Percentiles rank a stretch among this genome's conserved stretches.
Conservation (phyloP, 139 green algal species). For the Chlorella sp. region DNA sequence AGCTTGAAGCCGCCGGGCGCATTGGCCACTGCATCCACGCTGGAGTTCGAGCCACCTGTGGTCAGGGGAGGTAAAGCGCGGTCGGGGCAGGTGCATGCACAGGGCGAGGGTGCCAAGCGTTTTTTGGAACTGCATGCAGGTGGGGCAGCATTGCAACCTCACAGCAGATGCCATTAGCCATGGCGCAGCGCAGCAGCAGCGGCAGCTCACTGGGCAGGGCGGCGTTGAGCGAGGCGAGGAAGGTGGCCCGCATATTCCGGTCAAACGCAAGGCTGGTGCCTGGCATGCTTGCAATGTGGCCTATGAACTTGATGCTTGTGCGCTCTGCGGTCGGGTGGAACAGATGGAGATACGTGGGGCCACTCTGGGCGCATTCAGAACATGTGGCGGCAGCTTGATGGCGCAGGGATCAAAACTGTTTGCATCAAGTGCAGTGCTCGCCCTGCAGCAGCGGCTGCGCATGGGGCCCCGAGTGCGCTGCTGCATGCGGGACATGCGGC, state of each 20-base stretch:
- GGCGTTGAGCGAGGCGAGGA: conserved; percentile 2
- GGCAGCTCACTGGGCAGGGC: background rate
- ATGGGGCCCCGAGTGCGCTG: no score
- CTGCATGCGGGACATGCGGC: background rate
- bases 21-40: background rate
- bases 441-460: no score
- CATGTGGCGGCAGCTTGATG: background rate
- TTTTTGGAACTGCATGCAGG: background rate
- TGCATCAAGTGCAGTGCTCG: background rate
- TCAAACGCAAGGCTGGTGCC: background rate
- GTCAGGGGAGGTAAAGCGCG: background rate
- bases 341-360: background rate
- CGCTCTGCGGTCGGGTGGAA: background rate
- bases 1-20: background rate
- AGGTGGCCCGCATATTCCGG: background rate
- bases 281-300: background rate
- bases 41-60: background rate
- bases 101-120: background rate
- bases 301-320: background rate
- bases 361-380: background rate
- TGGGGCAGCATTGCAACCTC: background rate
- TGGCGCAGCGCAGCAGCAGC: background rate
- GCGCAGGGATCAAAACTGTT: background rate
- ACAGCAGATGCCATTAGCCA: no score
- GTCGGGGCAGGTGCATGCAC: background rate